These are phyloP conservation scores for Lodderomyces pseudojiufengensis DNA, from an alignment of 1,139 yeast species.

Conservation along the genomic window DNA sequence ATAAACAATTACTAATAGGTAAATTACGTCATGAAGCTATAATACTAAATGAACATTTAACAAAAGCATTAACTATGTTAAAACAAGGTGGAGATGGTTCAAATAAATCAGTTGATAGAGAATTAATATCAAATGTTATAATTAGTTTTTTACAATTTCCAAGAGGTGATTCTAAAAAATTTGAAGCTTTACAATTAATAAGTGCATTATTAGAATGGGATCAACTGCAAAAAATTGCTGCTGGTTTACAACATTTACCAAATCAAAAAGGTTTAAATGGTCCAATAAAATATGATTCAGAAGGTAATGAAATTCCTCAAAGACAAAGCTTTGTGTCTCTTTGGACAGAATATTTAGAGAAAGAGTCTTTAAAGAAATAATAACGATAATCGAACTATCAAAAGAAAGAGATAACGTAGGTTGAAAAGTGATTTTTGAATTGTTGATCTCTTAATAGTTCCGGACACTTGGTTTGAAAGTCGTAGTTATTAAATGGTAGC, in stretches of 20 bases:
- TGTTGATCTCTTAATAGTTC: too few relatives aligned
- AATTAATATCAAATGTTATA: conserved; percentile 78
- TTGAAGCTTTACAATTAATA: conserved; percentile 82
- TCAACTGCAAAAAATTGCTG: conserved; percentile 73
- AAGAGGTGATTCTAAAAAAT: conserved; percentile 90
- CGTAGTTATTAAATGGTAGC: too few relatives aligned
- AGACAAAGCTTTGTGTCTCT: conserved; percentile 76
- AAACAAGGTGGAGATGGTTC: conserved; percentile 66
- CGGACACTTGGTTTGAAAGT: too few relatives aligned
- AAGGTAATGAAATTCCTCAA: conserved; percentile 21
- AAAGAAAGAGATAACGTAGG: too few relatives aligned
- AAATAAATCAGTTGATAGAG: conserved; percentile 75
- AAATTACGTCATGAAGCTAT: conserved; percentile 94
- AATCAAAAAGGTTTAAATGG: conserved; percentile 16
- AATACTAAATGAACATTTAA: conserved; percentile 88
- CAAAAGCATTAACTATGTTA: conserved; percentile 78
- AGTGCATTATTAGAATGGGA: conserved; percentile 87
- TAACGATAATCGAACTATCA: too few relatives aligned
- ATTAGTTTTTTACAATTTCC: conserved; percentile 85
- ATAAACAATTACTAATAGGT: conserved; percentile 77
- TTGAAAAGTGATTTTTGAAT: too few relatives aligned
- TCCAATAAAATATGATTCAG: conserved; percentile 8
- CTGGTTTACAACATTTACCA: conserved; percentile 62
- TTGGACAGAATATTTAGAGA: conserved; percentile 88
- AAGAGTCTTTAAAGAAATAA: conserved; percentile 49